Conservation (phyloP, 345 rosid genomes). For the Pseudoturritis turrita region DNA sequence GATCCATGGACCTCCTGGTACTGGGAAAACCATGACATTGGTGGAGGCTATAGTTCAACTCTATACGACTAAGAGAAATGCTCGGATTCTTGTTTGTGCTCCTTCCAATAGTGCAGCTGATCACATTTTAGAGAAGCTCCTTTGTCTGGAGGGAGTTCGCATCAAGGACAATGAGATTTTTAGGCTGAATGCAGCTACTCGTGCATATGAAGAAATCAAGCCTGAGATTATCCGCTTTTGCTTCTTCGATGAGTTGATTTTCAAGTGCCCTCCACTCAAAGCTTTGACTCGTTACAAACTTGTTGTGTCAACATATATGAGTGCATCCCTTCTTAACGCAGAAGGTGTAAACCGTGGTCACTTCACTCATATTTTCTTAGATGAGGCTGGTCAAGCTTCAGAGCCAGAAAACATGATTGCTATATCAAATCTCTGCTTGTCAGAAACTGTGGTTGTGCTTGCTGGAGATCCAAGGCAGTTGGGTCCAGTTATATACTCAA, state of each 20-base stretch:
- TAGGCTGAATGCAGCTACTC: constrained; percentile 80
- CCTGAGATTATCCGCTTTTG: constrained; percentile 63
- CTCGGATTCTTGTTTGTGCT: constrained; percentile 78
- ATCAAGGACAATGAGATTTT: constrained; percentile 59
- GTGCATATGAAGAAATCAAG: constrained; percentile 61
- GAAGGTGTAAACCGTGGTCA: constrained; percentile 73
- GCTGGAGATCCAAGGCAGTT: constrained; percentile 97
- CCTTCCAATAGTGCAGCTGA: constrained; percentile 96
- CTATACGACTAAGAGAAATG: constrained; percentile 33
- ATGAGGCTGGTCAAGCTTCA: constrained; percentile 97
- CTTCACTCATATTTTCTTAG: constrained; percentile 89
- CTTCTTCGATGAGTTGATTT: constrained; percentile 58
- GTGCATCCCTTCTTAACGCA: constrained; percentile 69
- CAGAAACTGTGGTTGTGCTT: constrained; percentile 77
- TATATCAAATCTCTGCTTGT: constrained; percentile 50
- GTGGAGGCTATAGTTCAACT: constrained; percentile 85
- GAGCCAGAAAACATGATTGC: constrained; percentile 95
- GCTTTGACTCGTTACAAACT: constrained; percentile 53
- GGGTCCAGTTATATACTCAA: constrained; percentile 86
- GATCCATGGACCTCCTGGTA: constrained; percentile 95
- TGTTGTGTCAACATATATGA: constrained; percentile 80
- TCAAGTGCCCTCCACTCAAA: constrained; percentile 63
- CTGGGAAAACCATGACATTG: constrained; percentile 87
- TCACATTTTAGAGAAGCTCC: constrained; percentile 66
- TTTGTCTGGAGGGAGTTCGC: constrained; percentile 39